Percentiles rank a stretch among this genome's conserved stretches.
Conservation (phyloP, 148 eudicot genomes). For the Nyssa sinensis region DNA sequence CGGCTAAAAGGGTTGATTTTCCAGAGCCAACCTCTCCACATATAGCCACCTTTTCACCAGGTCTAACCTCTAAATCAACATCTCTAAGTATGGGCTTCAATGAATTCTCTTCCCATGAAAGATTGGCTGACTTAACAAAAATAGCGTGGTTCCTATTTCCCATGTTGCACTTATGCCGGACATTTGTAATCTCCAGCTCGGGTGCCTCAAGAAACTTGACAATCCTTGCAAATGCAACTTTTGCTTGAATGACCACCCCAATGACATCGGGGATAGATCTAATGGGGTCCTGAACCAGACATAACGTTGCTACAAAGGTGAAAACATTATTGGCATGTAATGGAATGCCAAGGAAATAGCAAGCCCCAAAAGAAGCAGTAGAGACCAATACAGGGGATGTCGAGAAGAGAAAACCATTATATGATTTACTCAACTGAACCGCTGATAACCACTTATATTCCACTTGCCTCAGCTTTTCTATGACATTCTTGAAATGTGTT, state of each 20-base stretch:
- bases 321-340: slow-evolving; percentile 81
- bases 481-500: slow-evolving; percentile 61
- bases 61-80: slow-evolving; percentile 54
- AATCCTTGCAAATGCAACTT: slow-evolving; percentile 75
- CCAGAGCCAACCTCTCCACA: slow-evolving; percentile 98
- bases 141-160: slow-evolving; percentile 24
- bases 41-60: slow-evolving; percentile 71
- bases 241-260: slow-evolving; percentile 79
- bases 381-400: slow-evolving; percentile 80
- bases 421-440: slow-evolving; percentile 61
- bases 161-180: slow-evolving; percentile 29
- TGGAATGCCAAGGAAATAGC: slow-evolving; percentile 65
- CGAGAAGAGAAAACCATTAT: slow-evolving; percentile 75
- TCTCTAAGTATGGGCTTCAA: slow-evolving; percentile 53
- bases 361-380: slow-evolving; percentile 77
- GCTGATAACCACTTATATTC: slow-evolving; percentile 69
- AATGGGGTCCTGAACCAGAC: slow-evolving; percentile 87
- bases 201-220: slow-evolving; percentile 75
- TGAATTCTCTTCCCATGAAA: slow-evolving; percentile 70
- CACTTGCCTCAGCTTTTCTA: slow-evolving; percentile 54
- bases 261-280: slow-evolving; percentile 84
- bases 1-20: slow-evolving; percentile 79
- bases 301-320: slow-evolving; percentile 82
- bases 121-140: slow-evolving; percentile 51
- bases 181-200: slow-evolving; percentile 61